Conservation (phyloP, 345 rosid species). For the Syzygium oleosum region DNA sequence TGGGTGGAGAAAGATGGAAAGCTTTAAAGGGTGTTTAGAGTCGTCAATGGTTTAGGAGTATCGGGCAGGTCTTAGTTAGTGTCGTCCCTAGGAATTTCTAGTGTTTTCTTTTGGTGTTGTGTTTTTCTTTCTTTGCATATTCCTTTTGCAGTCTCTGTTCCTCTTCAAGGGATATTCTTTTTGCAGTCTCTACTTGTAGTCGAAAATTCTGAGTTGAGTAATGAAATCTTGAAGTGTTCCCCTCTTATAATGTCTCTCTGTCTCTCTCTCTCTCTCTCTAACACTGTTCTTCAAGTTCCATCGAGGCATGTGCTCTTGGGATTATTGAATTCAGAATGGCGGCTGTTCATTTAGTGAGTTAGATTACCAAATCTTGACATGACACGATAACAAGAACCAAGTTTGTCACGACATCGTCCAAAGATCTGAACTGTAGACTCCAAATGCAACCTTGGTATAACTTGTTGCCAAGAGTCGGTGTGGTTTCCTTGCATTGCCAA, state of each 20-base stretch:
- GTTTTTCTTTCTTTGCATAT: constrained; percentile 1
- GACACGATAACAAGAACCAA: background rate
- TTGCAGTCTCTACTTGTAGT: constrained; percentile 46
- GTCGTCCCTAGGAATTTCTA: constrained; percentile 3
- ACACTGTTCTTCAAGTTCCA: background rate
- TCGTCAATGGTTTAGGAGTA: constrained; percentile 13
- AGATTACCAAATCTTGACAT: background rate
- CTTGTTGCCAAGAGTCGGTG: background rate
- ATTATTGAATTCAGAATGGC: background rate
- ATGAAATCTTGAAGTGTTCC: background rate
- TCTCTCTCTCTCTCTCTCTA: background rate
- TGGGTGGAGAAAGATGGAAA: constrained; percentile 28
- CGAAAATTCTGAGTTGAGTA: background rate
- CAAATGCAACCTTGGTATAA: background rate
- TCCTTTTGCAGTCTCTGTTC: constrained; percentile 1
- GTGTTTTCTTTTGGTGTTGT: constrained; percentile 2
- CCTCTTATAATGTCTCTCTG: background rate
- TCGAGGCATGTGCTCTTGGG: background rate
- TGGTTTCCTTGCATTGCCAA: background rate
- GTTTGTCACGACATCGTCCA: background rate
- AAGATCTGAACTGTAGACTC: background rate
- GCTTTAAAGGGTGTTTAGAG: constrained; percentile 17
- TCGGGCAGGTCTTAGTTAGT: constrained; percentile 22
- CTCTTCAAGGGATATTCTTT: constrained; percentile 34
- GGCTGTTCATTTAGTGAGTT: background rate